phyloP scores from a whole-genome alignment of 2,329 filamentous ascomycete genomes.

The Cladophialophora psammophila region DNA sequence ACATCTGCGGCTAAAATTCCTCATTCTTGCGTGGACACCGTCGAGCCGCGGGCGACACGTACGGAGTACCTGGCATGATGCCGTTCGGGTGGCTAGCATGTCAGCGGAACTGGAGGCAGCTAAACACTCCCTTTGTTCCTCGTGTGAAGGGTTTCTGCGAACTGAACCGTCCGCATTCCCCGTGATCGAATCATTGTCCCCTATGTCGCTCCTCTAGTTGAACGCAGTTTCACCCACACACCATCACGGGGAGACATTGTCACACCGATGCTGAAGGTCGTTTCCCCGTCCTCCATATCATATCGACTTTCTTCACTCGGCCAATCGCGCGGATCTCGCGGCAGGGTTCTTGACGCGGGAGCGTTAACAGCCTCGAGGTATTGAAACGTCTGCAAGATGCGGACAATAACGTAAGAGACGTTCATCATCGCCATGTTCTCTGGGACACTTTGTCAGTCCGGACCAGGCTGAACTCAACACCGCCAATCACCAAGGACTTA shows the following conservation, averaged over 20 bases:
- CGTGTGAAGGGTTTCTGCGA: neutral
- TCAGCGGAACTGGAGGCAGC: neutral
- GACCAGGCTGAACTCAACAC: neutral
- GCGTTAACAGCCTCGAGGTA: conserved; percentile 55
- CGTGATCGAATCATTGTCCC: neutral
- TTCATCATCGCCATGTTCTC: conserved; percentile 81
- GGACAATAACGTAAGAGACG: conserved; percentile 69
- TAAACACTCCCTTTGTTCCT: neutral
- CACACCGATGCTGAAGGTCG: conserved; percentile 23
- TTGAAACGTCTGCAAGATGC: conserved; percentile 75
- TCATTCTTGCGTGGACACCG: conserved; percentile 8
- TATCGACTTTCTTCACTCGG: conserved; percentile 24
- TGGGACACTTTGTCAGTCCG: conserved; percentile 8
- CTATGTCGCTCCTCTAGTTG: neutral
- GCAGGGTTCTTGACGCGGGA: neutral
- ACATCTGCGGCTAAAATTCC: conserved; percentile 13
- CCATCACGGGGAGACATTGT: conserved; percentile 26
- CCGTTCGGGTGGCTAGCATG: neutral
- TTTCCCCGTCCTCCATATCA: conserved; percentile 20
- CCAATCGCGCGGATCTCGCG: conserved; percentile 9
- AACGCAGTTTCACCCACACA: conserved; percentile 21
- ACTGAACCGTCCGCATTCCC: neutral
- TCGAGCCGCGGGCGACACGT: neutral
- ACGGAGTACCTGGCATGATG: no score
- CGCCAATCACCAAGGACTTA: conserved; percentile 34